phyloP scores from a whole-genome alignment of 2,329 filamentous ascomycete species.

The Colletotrichum orchidophilum region DNA sequence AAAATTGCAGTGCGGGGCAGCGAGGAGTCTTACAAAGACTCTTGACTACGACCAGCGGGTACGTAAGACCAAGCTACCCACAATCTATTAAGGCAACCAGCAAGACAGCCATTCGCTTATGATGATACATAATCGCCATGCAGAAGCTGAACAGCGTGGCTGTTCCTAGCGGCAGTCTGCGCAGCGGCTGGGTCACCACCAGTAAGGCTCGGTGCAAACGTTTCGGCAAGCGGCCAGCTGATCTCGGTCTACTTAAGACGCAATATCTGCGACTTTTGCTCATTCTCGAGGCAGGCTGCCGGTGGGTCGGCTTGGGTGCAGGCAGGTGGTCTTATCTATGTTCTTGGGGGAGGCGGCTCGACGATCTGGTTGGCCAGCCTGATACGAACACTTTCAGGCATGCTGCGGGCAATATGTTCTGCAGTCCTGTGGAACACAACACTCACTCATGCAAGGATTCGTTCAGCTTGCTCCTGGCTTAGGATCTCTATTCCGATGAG shows the following conservation, averaged over 20 bases:
- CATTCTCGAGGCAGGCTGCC: not conserved
- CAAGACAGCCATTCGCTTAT: not conserved
- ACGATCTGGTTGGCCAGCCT: not conserved
- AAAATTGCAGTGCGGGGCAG: not conserved
- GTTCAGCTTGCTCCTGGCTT: not conserved
- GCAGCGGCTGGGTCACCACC: not conserved
- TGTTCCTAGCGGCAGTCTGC: not conserved
- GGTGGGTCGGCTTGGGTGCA: not conserved
- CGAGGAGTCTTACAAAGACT: not conserved
- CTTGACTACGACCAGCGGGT: not conserved
- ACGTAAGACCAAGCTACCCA: not conserved
- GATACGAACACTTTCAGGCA: not conserved
- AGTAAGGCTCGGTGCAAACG: not conserved
- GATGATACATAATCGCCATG: not conserved
- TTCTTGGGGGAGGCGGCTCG: not conserved
- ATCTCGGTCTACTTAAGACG: not conserved
- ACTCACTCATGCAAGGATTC: not conserved
- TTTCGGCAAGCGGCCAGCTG: not conserved
- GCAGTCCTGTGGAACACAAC: not conserved
- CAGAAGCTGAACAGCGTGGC: not conserved
- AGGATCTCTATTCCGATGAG: not conserved
- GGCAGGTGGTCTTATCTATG: not conserved
- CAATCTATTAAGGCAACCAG: not conserved
- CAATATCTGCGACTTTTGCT: not conserved
- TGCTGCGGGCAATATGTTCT: not conserved